Evolutionary conservation across 192 early-diverging fungal genomes (phyloP), one percentile per base, ranked within the genome.

Genomic region (Oehlia diaphana): DNA sequence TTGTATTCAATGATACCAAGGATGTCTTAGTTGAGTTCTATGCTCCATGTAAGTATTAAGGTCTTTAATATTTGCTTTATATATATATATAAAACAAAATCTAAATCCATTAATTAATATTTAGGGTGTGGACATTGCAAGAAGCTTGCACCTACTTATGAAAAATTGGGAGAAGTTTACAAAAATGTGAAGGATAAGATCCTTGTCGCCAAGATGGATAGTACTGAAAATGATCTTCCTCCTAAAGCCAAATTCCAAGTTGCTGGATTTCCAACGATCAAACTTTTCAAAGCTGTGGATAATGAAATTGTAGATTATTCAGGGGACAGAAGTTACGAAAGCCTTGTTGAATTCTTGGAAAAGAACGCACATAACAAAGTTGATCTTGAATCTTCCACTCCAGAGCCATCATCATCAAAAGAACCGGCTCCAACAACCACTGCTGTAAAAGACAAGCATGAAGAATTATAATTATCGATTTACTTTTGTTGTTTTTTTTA

Each of bases 261-360:
- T 80, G 80, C 93, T 81, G 97, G 96, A 28, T 99, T 98, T 94
- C 97, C 97, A 62, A 99, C 97, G 68, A 89, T 99, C 74, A 94
- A 94, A 84, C 87, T 98, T 77, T 91, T 96, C 89, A 95, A 96
- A 87, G 95, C 92, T 61, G 89, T 90, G 28, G 94, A 96, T 63
- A 77, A 81, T 3, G 91, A 92, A 69, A 86, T 94, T 74, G 87
- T 96, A 70, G 89, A 93, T 82, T 99, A 94, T 88, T 83, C 90
- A 50, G 93, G 97, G 73, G 91, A 95, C 84, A 93, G 97, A 77
- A 88, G 91, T 53, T 71, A 94, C 58, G 95, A 94, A 73, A 87
- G 86, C 42, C 86, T 99, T 73, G 72, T 93, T 70, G 86, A 90
- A 74, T 99, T 98, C 81, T 79, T 99, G 50, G 87, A 90, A 73